Evolutionary conservation across 352 stramenopile species (phyloP).

Genomic region (Phytophthora sp.): DNA sequence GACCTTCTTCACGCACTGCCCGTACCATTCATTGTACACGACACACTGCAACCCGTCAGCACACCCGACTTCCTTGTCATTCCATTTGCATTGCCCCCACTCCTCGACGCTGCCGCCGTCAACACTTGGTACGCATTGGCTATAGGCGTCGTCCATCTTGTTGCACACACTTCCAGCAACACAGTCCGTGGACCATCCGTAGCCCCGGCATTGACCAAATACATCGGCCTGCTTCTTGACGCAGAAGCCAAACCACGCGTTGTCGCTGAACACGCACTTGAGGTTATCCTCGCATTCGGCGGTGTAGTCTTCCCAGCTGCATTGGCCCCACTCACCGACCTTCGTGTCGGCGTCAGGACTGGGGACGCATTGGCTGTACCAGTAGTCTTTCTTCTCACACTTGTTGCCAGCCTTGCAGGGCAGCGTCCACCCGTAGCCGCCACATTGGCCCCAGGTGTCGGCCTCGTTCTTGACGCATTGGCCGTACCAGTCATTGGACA

Average conservation of each 20-base stretch:
- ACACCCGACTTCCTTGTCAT: slow-evolving; percentile 20
- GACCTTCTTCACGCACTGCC: slow-evolving; percentile 31
- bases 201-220: slow-evolving; percentile 25
- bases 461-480: slow-evolving; percentile 16
- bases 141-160: slow-evolving; percentile 2
- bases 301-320: slow-evolving; percentile 12
- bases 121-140: slow-evolving; percentile 18
- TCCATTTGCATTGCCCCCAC: slow-evolving; percentile 38
- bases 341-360: slow-evolving; percentile 7
- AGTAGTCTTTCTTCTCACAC: slow-evolving; percentile 33
- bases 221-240: slow-evolving; percentile 24
- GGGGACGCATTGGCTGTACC: slow-evolving; percentile 28
- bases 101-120: slow-evolving; percentile 9
- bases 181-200: slow-evolving; percentile 22
- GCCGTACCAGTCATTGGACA: slow-evolving; percentile 15
- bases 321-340: slow-evolving; percentile 25
- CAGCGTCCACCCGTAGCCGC: slow-evolving; percentile 23
- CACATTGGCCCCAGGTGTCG: slow-evolving; percentile 31
- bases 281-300: slow-evolving; percentile 19
- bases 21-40: slow-evolving; percentile 36
- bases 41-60: slow-evolving; percentile 23
- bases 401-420: slow-evolving; percentile 13
- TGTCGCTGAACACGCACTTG: slow-evolving; percentile 19
- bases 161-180: slow-evolving; percentile 11
- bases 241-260: slow-evolving; percentile 9